phyloP scores from a whole-genome alignment of 371 early-diverging fungal species.

The Mucor plumbeus region DNA sequence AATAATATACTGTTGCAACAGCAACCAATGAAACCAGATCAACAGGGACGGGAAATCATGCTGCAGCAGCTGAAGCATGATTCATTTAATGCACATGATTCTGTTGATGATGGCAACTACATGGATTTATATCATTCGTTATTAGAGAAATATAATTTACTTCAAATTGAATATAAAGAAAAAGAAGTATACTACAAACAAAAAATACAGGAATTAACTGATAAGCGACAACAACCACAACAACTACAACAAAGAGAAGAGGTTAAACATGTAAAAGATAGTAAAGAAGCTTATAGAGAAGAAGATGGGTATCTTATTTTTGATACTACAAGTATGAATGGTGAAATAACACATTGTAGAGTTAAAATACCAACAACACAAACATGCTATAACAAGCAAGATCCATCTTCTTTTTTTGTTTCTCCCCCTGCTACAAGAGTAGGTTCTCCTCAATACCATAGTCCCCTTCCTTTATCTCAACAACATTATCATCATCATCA shows the following conservation, averaged over 20 bases:
- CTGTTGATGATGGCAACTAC: not conserved
- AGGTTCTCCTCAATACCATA: conserved; percentile 26
- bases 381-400: not conserved
- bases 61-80: not conserved
- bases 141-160: conserved; percentile 12
- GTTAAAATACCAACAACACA: conserved; percentile 40
- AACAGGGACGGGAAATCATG: conserved; percentile 6
- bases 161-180: conserved; percentile 16
- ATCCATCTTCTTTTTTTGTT: conserved; percentile 5
- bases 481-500: conserved; percentile 7
- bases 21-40: conserved; percentile 29
- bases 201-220: not conserved
- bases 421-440: conserved; percentile 31
- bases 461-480: conserved; percentile 6
- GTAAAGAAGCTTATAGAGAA: conserved; percentile 25
- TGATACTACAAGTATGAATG: conserved; percentile 36
- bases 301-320: conserved; percentile 45
- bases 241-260: conserved; percentile 18
- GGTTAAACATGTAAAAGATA: not conserved
- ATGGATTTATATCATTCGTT: conserved; percentile 1
- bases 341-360: conserved; percentile 39
- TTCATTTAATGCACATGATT: conserved; percentile 3
- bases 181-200: conserved; percentile 15
- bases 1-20: not conserved
- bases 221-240: conserved; percentile 23